These are phyloP conservation scores for Russula virescens DNA, from an alignment of 768 basidiomycete species.

Conservation along the genomic window DNA sequence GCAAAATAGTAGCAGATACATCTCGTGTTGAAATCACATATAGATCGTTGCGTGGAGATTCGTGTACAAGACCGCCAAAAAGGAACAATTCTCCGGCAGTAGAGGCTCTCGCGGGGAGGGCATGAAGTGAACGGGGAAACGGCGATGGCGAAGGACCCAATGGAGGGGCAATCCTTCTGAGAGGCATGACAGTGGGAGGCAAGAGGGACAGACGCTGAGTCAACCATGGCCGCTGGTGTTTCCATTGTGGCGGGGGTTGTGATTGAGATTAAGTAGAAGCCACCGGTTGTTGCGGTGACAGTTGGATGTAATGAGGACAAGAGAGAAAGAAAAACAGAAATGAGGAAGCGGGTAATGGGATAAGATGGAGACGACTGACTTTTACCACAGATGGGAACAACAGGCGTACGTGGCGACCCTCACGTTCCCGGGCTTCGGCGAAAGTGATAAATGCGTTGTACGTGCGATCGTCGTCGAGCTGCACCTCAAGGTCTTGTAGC, in stretches of 20 bases:
- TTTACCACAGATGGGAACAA: too few species aligned
- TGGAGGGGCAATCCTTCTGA: constrained; percentile 59
- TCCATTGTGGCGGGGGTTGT: constrained; percentile 28
- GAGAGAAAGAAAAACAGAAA: not conserved
- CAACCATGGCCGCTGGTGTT: constrained; percentile 62
- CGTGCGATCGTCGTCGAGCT: too few species aligned
- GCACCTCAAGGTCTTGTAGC: too few species aligned
- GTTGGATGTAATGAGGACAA: constrained; percentile 23
- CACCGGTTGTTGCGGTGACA: constrained; percentile 31
- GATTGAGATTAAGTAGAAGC: constrained; percentile 26
- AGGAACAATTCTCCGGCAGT: constrained; percentile 88
- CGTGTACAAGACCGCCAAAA: constrained; percentile 94
- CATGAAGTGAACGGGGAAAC: constrained; percentile 95
- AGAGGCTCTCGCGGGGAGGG: constrained; percentile 74
- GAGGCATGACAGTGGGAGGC: constrained; percentile 57
- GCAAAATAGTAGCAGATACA: constrained; percentile 71
- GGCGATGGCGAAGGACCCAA: constrained; percentile 75
- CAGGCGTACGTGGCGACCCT: too few species aligned
- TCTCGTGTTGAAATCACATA: constrained; percentile 83
- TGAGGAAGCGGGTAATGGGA: constrained; percentile 9
- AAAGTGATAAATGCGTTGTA: too few species aligned
- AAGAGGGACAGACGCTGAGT: constrained; percentile 64
- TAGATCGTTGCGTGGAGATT: constrained; percentile 85
- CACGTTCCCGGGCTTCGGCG: too few species aligned
- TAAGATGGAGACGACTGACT: constrained; percentile 29